phyloP scores from a whole-genome alignment of 176 grass and related monocot genomes.

The Areca catechu region DNA sequence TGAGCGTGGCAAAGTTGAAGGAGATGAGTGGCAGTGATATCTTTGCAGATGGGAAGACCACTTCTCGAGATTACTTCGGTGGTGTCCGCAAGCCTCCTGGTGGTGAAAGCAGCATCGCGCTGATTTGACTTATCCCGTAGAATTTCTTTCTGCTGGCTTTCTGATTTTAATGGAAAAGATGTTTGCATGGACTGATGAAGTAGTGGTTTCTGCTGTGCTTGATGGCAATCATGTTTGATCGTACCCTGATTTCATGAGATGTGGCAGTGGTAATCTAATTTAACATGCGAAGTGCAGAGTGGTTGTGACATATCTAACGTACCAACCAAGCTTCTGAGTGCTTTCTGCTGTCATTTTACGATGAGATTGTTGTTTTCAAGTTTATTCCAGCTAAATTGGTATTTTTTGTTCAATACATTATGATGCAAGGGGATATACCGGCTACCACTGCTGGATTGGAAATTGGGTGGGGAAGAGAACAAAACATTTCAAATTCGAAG shows the following conservation, averaged over 20 bases:
- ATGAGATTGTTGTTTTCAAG: not conserved
- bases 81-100: slow-evolving; percentile 92
- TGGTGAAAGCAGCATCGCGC: slow-evolving; percentile 86
- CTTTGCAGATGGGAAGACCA: slow-evolving; percentile 64
- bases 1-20: slow-evolving; percentile 79
- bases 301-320: slow-evolving; percentile 56
- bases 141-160: no score
- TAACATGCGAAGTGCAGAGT: slow-evolving; percentile 37
- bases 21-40: slow-evolving; percentile 90
- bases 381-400: no score
- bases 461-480: no score
- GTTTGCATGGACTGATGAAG: no score
- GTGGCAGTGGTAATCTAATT: slow-evolving; percentile 39
- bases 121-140: slow-evolving; percentile 36
- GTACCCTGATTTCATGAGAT: no score
- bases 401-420: no score
- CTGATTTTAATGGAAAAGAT: no score
- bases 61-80: slow-evolving; percentile 56
- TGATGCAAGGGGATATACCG: no score
- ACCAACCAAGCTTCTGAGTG: slow-evolving; percentile 16
- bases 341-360: slow-evolving; percentile 1
- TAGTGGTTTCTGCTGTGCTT: no score
- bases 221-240: no score
- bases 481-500: no score
- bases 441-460: no score